A percentile compares a stretch with the other conserved stretches of the same genome.
phyloP scores from a whole-genome alignment of 2,329 filamentous ascomycete genomes.

The Orbilia blumenaviensis region DNA sequence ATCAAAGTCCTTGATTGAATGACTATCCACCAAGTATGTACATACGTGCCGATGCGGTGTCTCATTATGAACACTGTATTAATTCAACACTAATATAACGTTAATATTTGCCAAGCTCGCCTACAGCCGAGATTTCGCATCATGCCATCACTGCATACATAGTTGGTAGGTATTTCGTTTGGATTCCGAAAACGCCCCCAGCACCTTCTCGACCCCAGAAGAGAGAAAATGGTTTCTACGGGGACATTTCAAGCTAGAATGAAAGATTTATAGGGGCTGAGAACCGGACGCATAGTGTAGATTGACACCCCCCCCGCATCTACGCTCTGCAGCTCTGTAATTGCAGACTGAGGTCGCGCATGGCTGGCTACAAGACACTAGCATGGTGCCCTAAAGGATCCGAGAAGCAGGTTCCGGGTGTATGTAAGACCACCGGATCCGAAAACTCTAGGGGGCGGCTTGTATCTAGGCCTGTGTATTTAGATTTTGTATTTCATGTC shows the following conservation, averaged over 20 bases:
- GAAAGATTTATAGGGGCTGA: background rate
- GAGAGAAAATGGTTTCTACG: too few relatives aligned
- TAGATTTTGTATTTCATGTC: background rate
- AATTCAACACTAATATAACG: background rate
- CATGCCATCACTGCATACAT: slow-evolving; percentile 8
- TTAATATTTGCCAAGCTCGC: slow-evolving; percentile 9
- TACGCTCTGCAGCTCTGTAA: background rate
- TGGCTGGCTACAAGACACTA: slow-evolving; percentile 1
- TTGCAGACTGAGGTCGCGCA: background rate
- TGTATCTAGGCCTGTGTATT: background rate
- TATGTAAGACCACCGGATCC: background rate
- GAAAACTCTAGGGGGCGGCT: background rate
- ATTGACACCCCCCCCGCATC: slow-evolving; percentile 6
- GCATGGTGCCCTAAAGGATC: slow-evolving; percentile 12
- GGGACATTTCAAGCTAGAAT: too few relatives aligned
- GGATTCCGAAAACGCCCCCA: background rate
- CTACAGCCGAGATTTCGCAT: slow-evolving; percentile 26
- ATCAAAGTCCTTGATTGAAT: background rate
- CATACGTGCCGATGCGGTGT: background rate
- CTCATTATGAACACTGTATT: background rate
- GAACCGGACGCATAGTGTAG: background rate
- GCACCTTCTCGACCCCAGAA: too few relatives aligned
- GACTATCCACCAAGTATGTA: background rate
- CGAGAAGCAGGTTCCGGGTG: background rate
- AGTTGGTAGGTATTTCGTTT: background rate